Conservation (phyloP, 352 stramenopile genomes). For the Thraustochytrium striatum region DNA sequence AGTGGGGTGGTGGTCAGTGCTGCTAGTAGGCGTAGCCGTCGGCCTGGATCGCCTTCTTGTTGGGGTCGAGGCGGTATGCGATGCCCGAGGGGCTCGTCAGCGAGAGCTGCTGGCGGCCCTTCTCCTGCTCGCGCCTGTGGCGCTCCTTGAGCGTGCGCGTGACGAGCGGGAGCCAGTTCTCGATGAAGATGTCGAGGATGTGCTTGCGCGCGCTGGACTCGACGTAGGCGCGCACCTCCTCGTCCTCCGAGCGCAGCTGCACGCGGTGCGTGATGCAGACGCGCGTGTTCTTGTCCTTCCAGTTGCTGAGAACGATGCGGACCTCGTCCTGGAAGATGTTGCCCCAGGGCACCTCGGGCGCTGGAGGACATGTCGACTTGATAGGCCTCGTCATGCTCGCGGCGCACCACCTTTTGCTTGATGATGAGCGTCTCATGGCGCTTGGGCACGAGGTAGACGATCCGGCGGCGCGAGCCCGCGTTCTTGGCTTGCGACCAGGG, state of each 20-base stretch:
- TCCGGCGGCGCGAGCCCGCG: constrained; percentile 1
- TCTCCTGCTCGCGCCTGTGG: not conserved
- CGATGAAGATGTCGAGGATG: constrained; percentile 16
- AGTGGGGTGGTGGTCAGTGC: no score
- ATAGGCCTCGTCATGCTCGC: constrained; percentile 12
- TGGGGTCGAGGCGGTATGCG: not conserved
- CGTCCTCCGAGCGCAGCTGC: constrained; percentile 38
- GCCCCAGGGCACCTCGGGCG: constrained; percentile 30
- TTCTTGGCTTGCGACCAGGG: not conserved
- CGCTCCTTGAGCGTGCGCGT: not conserved
- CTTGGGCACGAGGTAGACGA: constrained; percentile 34
- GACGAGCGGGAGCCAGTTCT: constrained; percentile 45
- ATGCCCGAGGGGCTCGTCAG: constrained; percentile 17
- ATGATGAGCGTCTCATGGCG: constrained; percentile 18
- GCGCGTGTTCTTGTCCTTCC: constrained; percentile 39
- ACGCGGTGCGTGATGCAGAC: constrained; percentile 36
- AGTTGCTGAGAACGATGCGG: constrained; percentile 25
- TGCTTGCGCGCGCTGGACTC: constrained; percentile 27
- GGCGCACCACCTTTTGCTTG: constrained; percentile 37
- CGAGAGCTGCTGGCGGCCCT: not conserved
- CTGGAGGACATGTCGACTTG: constrained; percentile 19
- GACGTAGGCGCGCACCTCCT: constrained; percentile 32
- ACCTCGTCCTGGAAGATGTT: constrained; percentile 47
- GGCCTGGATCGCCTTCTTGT: not conserved
- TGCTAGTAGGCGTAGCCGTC: not conserved